Conservation (phyloP, 2,329 filamentous ascomycete species). For the Sclerotinia subarctica region DNA sequence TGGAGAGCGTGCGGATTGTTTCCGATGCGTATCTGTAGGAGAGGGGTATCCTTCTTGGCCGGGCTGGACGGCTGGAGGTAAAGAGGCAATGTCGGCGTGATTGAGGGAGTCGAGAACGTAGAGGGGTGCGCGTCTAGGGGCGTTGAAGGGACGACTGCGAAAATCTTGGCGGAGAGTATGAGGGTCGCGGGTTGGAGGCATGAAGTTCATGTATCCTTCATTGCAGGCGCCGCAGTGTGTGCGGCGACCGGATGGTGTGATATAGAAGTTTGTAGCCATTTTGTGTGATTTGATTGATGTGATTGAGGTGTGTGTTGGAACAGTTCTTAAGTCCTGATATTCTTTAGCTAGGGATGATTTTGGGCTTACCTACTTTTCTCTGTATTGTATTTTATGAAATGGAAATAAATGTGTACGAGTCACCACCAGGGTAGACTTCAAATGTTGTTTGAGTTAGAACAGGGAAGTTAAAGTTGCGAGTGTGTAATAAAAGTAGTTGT, state of each 20-base stretch:
- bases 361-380: not conserved
- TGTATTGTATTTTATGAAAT: not conserved
- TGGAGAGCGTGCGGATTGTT: no score
- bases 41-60: not conserved
- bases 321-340: not conserved
- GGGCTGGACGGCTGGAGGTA: not conserved
- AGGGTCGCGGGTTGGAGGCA: not conserved
- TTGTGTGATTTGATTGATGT: not conserved
- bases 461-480: not conserved
- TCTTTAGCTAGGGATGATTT: not conserved
- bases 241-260: not conserved
- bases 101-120: not conserved
- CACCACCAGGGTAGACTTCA: conserved; percentile 3
- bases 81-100: not conserved
- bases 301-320: not conserved
- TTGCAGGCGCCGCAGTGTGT: not conserved
- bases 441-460: not conserved
- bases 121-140: not conserved
- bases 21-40: not conserved
- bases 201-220: not conserved
- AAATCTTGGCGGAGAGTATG: not conserved
- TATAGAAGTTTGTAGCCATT: not conserved
- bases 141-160: not conserved
- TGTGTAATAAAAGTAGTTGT: not conserved
- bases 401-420: not conserved